Conservation (phyloP, 148 eudicot genomes). For the Spergularia marina region DNA sequence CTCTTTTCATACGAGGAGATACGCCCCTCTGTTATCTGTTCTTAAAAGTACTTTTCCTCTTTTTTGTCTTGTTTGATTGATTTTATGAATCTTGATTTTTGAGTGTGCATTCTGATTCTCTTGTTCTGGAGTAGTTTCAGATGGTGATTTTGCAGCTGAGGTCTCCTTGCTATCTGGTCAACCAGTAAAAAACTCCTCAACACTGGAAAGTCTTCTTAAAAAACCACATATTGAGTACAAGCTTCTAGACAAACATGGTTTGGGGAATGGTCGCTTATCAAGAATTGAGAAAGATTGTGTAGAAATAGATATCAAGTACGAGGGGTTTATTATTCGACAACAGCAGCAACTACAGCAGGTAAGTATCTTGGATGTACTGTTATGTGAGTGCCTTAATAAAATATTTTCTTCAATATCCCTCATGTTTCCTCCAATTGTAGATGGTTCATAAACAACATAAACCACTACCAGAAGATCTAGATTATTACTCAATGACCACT, state of each 20-base stretch:
- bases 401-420: constrained; percentile 1
- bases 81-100: background rate
- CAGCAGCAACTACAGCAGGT: constrained; percentile 88
- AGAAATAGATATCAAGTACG: constrained; percentile 93
- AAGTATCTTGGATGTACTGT: constrained; percentile 7
- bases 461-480: constrained; percentile 79
- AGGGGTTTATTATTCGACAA: constrained; percentile 91
- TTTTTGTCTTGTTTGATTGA: background rate
- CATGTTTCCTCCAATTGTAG: constrained; percentile 35
- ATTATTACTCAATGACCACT: constrained; percentile 78
- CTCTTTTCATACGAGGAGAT: background rate
- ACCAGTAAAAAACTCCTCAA: constrained; percentile 70
- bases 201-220: constrained; percentile 84
- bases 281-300: constrained; percentile 88
- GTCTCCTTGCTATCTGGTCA: constrained; percentile 63
- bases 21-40: background rate
- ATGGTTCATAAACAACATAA: constrained; percentile 89
- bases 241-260: constrained; percentile 88
- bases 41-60: background rate
- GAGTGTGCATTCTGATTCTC: background rate
- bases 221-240: constrained; percentile 85
- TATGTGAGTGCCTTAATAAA: background rate
- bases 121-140: constrained; percentile 34
- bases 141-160: constrained; percentile 76
- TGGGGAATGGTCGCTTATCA: constrained; percentile 60